These are phyloP conservation scores for Clonostachys rosea DNA, from an alignment of 2,329 filamentous ascomycete genomes.

Conservation along the genomic window DNA sequence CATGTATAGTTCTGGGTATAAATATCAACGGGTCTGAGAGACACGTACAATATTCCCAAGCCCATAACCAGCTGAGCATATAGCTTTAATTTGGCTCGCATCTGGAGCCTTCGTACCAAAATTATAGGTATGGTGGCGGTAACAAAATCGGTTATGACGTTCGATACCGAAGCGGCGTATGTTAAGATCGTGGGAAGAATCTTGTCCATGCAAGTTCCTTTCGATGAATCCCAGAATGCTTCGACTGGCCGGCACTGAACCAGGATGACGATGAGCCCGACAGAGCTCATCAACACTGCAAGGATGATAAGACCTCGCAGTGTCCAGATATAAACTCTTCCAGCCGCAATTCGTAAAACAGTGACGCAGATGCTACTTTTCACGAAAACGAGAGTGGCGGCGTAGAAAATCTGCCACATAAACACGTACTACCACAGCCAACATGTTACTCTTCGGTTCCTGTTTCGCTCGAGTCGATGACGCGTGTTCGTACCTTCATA, in stretches of 20 bases:
- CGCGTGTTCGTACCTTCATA: background rate
- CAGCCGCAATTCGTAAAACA: conserved; percentile 8
- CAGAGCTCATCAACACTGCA: background rate
- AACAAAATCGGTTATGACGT: conserved; percentile 17
- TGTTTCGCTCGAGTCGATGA: too few species aligned
- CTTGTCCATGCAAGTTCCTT: conserved; percentile 12
- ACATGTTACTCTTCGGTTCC: too few species aligned
- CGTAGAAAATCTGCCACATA: conserved; percentile 2
- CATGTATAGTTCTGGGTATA: background rate
- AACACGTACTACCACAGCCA: background rate
- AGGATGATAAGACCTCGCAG: background rate
- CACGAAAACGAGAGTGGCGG: conserved; percentile 2
- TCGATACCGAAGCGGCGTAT: conserved; percentile 16
- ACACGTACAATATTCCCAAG: conserved; percentile 4
- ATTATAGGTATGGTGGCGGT: conserved; percentile 14
- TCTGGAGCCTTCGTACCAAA: conserved; percentile 7
- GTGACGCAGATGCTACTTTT: conserved; percentile 9
- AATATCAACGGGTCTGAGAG: background rate
- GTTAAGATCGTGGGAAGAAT: conserved; percentile 15
- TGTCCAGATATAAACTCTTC: background rate
- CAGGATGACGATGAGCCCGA: conserved; percentile 4
- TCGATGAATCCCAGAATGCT: conserved; percentile 6
- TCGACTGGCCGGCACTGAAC: conserved; percentile 7
- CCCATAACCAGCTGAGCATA: conserved; percentile 1
- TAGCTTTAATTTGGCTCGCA: conserved; percentile 4